These are phyloP conservation scores for Talaromyces sp. DNA, from an alignment of 2,329 filamentous ascomycete genomes.

Conservation along the genomic window DNA sequence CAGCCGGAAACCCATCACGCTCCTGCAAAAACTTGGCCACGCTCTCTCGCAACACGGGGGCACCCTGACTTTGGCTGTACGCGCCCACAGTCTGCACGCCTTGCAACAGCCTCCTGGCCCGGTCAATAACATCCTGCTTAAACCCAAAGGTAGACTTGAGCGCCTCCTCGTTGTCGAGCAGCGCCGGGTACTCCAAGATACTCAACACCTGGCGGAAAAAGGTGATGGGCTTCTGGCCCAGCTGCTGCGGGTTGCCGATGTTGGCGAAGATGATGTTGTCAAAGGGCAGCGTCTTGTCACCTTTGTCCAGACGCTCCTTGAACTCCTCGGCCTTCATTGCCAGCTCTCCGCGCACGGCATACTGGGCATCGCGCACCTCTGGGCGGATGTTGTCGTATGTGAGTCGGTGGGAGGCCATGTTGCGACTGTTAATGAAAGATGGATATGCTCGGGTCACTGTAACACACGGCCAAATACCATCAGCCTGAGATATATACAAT, in stretches of 20 bases:
- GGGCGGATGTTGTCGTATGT: conserved; percentile 88
- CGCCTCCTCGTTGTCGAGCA: conserved; percentile 79
- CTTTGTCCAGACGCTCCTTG: conserved; percentile 62
- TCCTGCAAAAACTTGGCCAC: conserved; percentile 89
- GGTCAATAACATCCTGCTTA: conserved; percentile 80
- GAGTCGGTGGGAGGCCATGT: conserved; percentile 52
- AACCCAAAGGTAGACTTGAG: conserved; percentile 73
- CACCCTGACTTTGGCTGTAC: conserved; percentile 92
- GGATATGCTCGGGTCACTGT: neutral
- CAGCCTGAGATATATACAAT: neutral
- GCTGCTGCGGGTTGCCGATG: conserved; percentile 97
- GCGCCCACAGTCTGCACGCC: conserved; percentile 88
- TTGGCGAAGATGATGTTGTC: conserved; percentile 91
- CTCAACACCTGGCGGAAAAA: conserved; percentile 98
- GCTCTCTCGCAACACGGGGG: conserved; percentile 77
- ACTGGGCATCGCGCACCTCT: conserved; percentile 79
- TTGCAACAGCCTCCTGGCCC: conserved; percentile 73
- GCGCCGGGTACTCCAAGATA: conserved; percentile 79
- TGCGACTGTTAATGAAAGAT: conserved; percentile 27
- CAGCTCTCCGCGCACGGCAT: conserved; percentile 93
- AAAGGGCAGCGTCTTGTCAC: conserved; percentile 65
- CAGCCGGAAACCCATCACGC: conserved; percentile 82
- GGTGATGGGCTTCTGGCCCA: conserved; percentile 98
- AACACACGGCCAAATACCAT: neutral
- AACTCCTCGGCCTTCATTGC: conserved; percentile 91